phyloP scores from a whole-genome alignment of 306 rosid genomes.

The Rubus parviflorus region DNA sequence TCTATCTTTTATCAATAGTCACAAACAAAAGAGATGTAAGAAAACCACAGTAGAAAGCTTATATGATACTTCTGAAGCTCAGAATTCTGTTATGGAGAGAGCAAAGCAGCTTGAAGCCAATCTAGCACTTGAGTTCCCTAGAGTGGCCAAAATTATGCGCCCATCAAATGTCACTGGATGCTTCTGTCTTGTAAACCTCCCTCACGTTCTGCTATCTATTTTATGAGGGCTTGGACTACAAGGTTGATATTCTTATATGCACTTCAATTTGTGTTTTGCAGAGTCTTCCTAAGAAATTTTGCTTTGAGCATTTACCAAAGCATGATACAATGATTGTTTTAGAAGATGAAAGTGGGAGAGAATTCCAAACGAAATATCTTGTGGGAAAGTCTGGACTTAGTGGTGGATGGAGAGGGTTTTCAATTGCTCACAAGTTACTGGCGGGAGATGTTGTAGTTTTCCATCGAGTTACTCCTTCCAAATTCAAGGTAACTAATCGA shows the following conservation, averaged over 20 bases:
- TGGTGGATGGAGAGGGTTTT: constrained; percentile 59
- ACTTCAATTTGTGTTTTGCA: constrained; percentile 27
- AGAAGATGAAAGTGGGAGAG: constrained; percentile 48
- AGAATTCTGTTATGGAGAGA: constrained; percentile 16
- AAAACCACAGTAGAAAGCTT: constrained; percentile 11
- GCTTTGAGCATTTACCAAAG: constrained; percentile 43
- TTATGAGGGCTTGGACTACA: neutral
- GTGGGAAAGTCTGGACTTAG: constrained; percentile 42
- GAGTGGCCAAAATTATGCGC: constrained; percentile 39
- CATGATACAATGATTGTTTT: constrained; percentile 33
- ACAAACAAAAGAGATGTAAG: constrained; percentile 27
- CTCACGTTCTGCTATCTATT: neutral
- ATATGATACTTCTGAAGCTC: constrained; percentile 12
- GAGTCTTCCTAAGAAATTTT: constrained; percentile 47
- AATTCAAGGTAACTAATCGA: constrained; percentile 44
- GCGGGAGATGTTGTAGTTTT: constrained; percentile 43
- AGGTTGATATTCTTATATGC: constrained; percentile 6
- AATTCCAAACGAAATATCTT: constrained; percentile 38
- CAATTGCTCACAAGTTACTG: constrained; percentile 37
- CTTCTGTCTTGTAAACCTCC: constrained; percentile 52
- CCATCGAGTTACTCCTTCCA: constrained; percentile 37
- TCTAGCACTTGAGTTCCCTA: constrained; percentile 37
- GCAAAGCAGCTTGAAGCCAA: constrained; percentile 42
- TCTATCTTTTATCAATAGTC: constrained; percentile 4
- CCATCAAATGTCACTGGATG: constrained; percentile 48